These are phyloP conservation scores for Bryum argenteum DNA, from an alignment of 225 moss, liverwort and hornwort genomes.

Conservation along the genomic window DNA sequence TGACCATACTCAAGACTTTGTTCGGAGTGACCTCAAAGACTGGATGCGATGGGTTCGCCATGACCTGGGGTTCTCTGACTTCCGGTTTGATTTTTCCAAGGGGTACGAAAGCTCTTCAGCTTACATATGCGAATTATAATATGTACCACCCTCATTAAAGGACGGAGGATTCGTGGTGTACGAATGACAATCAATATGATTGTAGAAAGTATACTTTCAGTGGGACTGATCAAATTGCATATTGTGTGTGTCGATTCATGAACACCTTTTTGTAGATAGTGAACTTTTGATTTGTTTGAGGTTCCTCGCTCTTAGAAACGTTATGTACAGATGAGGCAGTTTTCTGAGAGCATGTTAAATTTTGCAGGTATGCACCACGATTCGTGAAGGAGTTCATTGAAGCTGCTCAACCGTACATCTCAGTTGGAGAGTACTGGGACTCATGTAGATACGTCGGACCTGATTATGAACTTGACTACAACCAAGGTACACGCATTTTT, in stretches of 20 bases:
- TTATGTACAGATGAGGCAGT: not conserved
- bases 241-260: too few species aligned
- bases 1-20: conserved; percentile 95
- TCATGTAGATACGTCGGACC: conserved; percentile 68
- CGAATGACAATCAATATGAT: too few species aligned
- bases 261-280: too few species aligned
- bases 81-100: conserved; percentile 94
- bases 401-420: conserved; percentile 67
- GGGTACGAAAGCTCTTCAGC: conserved; percentile 49
- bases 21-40: conserved; percentile 77
- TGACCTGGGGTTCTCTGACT: conserved; percentile 78
- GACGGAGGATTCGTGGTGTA: too few species aligned
- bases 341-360: conserved; percentile 7
- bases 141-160: too few species aligned
- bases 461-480: conserved; percentile 62
- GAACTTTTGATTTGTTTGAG: too few species aligned
- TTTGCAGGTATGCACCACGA: conserved; percentile 67
- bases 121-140: too few species aligned
- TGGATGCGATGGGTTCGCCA: conserved; percentile 88
- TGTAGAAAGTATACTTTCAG: too few species aligned
- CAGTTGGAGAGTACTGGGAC: conserved; percentile 95
- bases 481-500: conserved; percentile 63
- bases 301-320: too few species aligned
- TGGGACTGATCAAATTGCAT: too few species aligned
- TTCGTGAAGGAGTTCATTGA: conserved; percentile 88